Evolutionary conservation across 441 rosid genomes (phyloP).

Genomic region (Pelargonium australe): DNA sequence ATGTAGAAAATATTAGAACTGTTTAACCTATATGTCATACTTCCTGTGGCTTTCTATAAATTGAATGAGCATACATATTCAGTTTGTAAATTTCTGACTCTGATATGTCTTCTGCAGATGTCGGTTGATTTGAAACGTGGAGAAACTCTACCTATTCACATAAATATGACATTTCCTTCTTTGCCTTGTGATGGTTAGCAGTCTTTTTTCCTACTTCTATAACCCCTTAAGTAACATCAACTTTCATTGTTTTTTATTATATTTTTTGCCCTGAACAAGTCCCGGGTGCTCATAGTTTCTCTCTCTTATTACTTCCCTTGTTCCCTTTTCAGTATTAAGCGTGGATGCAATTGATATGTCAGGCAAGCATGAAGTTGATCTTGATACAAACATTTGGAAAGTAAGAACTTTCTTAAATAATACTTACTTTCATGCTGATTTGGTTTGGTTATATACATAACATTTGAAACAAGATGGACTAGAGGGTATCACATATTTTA

Average conservation of each 20-base stretch:
- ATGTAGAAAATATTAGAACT: not conserved
- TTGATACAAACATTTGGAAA: conserved; percentile 97
- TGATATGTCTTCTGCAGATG: conserved; percentile 52
- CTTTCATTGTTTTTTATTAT: conserved; percentile 5
- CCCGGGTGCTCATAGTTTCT: conserved; percentile 5
- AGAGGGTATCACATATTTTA: not conserved
- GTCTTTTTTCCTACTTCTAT: conserved; percentile 12
- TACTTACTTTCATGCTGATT: not conserved
- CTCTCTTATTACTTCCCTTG: conserved; percentile 13
- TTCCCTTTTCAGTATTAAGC: conserved; percentile 57
- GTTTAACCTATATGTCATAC: not conserved
- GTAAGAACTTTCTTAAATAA: conserved; percentile 33
- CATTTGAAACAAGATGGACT: not conserved
- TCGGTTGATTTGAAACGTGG: conserved; percentile 98
- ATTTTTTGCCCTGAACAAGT: not conserved
- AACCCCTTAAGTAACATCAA: not conserved
- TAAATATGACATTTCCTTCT: conserved; percentile 93
- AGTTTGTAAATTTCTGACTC: not conserved
- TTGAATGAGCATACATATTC: not conserved
- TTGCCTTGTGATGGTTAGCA: conserved; percentile 91
- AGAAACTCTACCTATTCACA: conserved; percentile 93
- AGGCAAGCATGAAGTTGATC: conserved; percentile 99
- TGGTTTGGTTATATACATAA: not conserved
- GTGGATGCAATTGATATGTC: conserved; percentile 99
- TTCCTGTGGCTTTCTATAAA: not conserved